A percentile compares a stretch with the other conserved stretches of the same genome.
These are phyloP conservation scores for Clohesyomyces aquaticus DNA, from an alignment of 495 filamentous ascomycete species.

Conservation along the genomic window DNA sequence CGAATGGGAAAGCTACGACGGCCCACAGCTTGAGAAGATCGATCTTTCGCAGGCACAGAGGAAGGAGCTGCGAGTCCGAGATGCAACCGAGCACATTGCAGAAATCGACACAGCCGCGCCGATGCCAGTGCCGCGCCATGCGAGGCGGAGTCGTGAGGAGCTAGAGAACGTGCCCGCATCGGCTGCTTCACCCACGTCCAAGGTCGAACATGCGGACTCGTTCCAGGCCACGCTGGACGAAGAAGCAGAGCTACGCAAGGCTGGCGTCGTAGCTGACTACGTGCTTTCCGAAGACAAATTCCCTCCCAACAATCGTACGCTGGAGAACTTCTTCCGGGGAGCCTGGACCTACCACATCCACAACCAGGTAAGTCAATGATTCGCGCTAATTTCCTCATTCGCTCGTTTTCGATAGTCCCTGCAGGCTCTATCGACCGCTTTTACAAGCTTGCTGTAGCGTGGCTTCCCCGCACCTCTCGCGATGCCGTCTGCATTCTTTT, in stretches of 20 bases:
- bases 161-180: constrained; percentile 33
- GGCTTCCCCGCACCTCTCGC: constrained; percentile 35
- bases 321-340: constrained; percentile 61
- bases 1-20: constrained; percentile 60
- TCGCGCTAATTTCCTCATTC: constrained; percentile 3
- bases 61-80: constrained; percentile 31
- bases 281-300: constrained; percentile 53
- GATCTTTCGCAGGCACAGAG: constrained; percentile 17
- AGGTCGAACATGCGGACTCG: constrained; percentile 34
- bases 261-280: constrained; percentile 48
- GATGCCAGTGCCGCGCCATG: constrained; percentile 10
- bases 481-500: constrained; percentile 18
- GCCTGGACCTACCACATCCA: constrained; percentile 64
- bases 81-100: constrained; percentile 18
- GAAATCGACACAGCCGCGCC: constrained; percentile 30
- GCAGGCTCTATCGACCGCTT: neutral
- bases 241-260: constrained; percentile 44
- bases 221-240: constrained; percentile 44
- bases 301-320: constrained; percentile 58
- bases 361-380: constrained; percentile 55
- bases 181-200: constrained; percentile 31
- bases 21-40: constrained; percentile 42
- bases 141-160: constrained; percentile 28
- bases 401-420: neutral
- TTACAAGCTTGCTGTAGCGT: neutral